Conservation (phyloP, 495 filamentous ascomycete species). For the Hypoxylon intermedium region DNA sequence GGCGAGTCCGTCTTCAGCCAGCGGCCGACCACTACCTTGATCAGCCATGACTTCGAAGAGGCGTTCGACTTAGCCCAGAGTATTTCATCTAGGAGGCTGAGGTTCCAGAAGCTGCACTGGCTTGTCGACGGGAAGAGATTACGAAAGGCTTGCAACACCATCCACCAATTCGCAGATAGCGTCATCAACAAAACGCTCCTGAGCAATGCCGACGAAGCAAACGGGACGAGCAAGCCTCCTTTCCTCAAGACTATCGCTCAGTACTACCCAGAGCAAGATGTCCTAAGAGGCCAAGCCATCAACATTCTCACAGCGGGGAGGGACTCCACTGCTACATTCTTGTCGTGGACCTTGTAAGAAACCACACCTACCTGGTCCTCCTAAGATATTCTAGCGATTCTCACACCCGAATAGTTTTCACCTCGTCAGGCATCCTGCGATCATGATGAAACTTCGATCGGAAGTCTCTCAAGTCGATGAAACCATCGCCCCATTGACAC, state of each 20-base stretch:
- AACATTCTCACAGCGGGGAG: slow-evolving; percentile 46
- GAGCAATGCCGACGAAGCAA: neutral
- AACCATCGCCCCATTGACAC: slow-evolving; percentile 16
- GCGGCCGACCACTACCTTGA: slow-evolving; percentile 27
- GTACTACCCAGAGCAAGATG: slow-evolving; percentile 25
- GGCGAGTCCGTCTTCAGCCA: slow-evolving; percentile 59
- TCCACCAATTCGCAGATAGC: slow-evolving; percentile 45
- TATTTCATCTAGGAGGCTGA: slow-evolving; percentile 41
- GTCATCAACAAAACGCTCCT: slow-evolving; percentile 38
- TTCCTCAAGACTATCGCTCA: slow-evolving; percentile 31
- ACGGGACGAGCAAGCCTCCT: slow-evolving; percentile 11
- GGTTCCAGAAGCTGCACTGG: slow-evolving; percentile 49
- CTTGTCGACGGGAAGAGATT: slow-evolving; percentile 42
- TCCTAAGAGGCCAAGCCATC: slow-evolving; percentile 41
- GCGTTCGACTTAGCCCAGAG: slow-evolving; percentile 42
- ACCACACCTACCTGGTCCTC: too few relatives aligned
- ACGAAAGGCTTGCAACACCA: slow-evolving; percentile 41
- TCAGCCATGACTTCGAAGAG: slow-evolving; percentile 22
- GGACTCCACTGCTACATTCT: slow-evolving; percentile 52
- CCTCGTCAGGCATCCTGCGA: slow-evolving; percentile 43
- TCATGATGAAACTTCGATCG: slow-evolving; percentile 40
- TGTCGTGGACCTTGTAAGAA: slow-evolving; percentile 50
- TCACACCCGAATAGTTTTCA: slow-evolving; percentile 36
- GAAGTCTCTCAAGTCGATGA: slow-evolving; percentile 40
- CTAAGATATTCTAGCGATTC: neutral